A percentile compares a stretch with the other conserved stretches of the same genome.
Conservation (phyloP, 2,329 filamentous ascomycete genomes). For the Talaromyces pinophilus region DNA sequence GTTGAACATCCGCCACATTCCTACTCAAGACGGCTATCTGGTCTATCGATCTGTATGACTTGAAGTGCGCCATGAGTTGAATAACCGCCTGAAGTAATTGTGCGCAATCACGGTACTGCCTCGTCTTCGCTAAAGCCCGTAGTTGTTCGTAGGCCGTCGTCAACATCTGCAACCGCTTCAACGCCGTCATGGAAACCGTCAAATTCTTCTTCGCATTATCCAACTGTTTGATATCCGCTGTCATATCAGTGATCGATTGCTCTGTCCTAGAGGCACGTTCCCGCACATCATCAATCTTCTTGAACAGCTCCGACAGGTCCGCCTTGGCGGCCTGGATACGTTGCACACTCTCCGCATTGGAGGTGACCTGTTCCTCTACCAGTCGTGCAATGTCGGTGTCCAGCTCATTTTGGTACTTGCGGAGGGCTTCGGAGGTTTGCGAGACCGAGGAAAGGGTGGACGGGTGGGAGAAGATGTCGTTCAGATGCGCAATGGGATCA, state of each 20-base stretch:
- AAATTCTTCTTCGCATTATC: conserved; percentile 96
- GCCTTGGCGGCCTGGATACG: conserved; percentile 88
- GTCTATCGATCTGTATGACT: conserved; percentile 95
- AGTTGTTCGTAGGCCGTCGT: conserved; percentile 99
- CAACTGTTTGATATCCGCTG: conserved; percentile 94
- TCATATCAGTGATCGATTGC: conserved; percentile 96
- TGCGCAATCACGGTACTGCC: conserved; percentile 93
- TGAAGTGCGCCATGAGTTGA: conserved; percentile 98
- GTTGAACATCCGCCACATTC: conserved; percentile 89
- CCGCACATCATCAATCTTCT: conserved; percentile 91
- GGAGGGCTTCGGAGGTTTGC: conserved; percentile 71
- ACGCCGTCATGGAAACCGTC: conserved; percentile 93
- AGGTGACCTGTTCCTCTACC: conserved; percentile 74
- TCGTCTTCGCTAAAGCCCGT: conserved; percentile 73
- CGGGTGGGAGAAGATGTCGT: conserved; percentile 88
- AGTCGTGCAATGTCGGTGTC: conserved; percentile 74
- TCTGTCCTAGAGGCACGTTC: conserved; percentile 88
- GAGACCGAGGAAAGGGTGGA: conserved; percentile 77
- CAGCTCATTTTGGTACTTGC: conserved; percentile 76
- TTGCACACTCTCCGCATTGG: conserved; percentile 82
- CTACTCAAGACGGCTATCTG: conserved; percentile 92
- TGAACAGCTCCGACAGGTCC: conserved; percentile 86
- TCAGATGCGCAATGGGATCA: conserved; percentile 89
- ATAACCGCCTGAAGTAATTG: conserved; percentile 91
- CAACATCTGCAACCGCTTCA: conserved; percentile 97